Conservation (phyloP, 306 rosid species). For the Cicer arietinum region DNA sequence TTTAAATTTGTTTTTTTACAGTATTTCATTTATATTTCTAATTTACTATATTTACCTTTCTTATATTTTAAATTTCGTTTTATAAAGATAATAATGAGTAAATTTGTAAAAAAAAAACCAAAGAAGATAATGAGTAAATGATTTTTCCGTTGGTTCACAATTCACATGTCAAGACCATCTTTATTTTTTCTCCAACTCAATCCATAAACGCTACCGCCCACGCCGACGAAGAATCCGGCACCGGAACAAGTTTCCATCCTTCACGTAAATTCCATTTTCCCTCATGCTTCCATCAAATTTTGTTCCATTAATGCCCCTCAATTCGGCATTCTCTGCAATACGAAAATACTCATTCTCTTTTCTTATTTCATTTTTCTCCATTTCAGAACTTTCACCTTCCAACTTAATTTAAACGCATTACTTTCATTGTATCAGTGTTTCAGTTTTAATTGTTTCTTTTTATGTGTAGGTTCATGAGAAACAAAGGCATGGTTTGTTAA, state of each 20-base stretch:
- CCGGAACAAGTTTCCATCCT: slow-evolving; percentile 20
- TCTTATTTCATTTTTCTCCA: background rate
- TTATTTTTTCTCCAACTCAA: background rate
- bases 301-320: background rate
- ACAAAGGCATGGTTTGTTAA: slow-evolving; percentile 51
- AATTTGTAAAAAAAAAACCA: no score
- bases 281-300: no score
- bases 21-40: no score
- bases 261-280: slow-evolving; percentile 33
- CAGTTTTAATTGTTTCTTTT: slow-evolving; percentile 36
- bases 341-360: background rate
- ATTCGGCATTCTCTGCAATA: background rate
- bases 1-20: no score
- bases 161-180: no score
- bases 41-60: no score
- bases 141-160: no score
- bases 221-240: slow-evolving; percentile 21
- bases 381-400: background rate
- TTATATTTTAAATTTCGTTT: no score
- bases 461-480: slow-evolving; percentile 51
- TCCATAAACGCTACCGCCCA: slow-evolving; percentile 18
- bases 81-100: no score
- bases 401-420: slow-evolving; percentile 1
- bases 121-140: no score
- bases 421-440: background rate